Base-by-base conservation (phyloP, 768 basidiomycete species). In the Naganishia kalamii region DNA sequence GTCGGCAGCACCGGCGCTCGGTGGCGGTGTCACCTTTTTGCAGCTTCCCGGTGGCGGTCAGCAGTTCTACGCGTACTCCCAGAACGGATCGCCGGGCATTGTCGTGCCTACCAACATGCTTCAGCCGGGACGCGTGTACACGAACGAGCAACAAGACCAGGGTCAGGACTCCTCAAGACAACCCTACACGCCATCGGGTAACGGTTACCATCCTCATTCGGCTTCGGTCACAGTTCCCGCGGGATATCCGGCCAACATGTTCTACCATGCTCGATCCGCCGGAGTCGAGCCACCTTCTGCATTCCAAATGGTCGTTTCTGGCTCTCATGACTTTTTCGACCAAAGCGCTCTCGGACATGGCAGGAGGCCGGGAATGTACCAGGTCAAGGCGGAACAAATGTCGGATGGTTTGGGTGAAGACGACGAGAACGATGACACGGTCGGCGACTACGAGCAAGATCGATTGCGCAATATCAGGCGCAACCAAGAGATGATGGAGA, bases 391-490 rank as follows among this genome's bases (percentile, higher is more conserved):
- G 21, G 54, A 57, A 37, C 37, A 33, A 4, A 40, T 57, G 37
- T 57, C 54, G 8, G 54, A 57, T 40, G 54, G 54, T 19, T 25
- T 23, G 35, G 54, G 37, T 13, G 46, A 61, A 30, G 60, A 61
- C 30, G 60, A 29, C 27, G 60, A 46, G 60, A 61, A 61, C 25
- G 50, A 29, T 21, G 64, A 44, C 30, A 54, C 43, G 8, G 21
- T 59, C 4, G 44, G 30, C 21, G 77, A 76, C 6, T 78, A 78
- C 35, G 77, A 78, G 69, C 54, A 72, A 44, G 74, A 76, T 67
- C 48, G 77, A 44, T 62, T 68, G 52, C 63, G 62, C 40, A 70
- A 72, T 21, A 78, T 78, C 47, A 66, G 67, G 67, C 65, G 63
- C 7, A 78, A 78, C 46, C 66, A 69, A 54, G 70, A 74, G 68